phyloP scores from a whole-genome alignment of 2,329 filamentous ascomycete species.

The Sclerotinia sclerotiorum region DNA sequence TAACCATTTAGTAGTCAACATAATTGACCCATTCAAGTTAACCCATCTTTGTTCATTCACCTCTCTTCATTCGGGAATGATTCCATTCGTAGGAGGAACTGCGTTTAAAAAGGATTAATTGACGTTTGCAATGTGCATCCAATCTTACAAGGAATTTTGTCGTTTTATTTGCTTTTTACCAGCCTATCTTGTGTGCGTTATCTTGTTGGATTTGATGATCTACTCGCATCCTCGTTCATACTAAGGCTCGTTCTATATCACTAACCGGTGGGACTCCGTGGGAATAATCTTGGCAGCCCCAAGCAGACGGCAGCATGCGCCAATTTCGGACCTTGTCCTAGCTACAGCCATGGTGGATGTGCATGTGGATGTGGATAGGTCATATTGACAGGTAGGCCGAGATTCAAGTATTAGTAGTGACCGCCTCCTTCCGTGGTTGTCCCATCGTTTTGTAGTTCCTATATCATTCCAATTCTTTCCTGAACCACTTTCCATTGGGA shows the following conservation, averaged over 20 bases:
- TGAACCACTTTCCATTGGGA: background rate
- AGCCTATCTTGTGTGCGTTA: background rate
- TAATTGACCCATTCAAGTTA: background rate
- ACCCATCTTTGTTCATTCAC: background rate
- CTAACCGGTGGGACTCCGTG: background rate
- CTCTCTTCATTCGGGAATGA: background rate
- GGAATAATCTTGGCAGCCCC: constrained; percentile 1
- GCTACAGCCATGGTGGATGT: background rate
- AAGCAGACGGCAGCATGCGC: constrained; percentile 13
- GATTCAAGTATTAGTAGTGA: constrained; percentile 16
- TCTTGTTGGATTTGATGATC: background rate
- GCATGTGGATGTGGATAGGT: background rate
- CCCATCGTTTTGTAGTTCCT: background rate
- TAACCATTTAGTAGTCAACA: background rate
- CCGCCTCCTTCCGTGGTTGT: background rate
- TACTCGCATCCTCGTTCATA: background rate
- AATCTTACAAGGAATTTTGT: background rate
- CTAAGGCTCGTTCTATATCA: background rate
- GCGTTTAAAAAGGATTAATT: background rate
- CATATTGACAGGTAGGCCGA: background rate
- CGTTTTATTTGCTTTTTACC: background rate
- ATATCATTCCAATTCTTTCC: background rate
- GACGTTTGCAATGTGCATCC: background rate
- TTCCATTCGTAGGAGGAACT: background rate
- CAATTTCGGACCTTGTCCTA: background rate